These are phyloP conservation scores for Baudoinia panamericana DNA, from an alignment of 495 filamentous ascomycete genomes.

Conservation along the genomic window DNA sequence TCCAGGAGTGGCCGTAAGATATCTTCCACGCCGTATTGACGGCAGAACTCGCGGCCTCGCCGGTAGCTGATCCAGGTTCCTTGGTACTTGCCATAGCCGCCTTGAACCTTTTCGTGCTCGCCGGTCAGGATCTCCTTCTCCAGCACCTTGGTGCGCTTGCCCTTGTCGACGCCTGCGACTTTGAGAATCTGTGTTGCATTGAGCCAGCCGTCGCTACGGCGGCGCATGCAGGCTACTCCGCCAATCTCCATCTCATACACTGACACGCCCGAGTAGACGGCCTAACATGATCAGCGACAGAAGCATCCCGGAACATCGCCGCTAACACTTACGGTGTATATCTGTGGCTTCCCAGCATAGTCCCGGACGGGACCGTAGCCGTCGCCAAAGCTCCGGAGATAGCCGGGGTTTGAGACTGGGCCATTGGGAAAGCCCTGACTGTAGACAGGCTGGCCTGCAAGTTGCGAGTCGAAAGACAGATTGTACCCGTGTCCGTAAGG, in stretches of 20 bases:
- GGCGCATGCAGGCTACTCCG: constrained; percentile 80
- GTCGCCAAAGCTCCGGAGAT: constrained; percentile 17
- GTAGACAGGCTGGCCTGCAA: constrained; percentile 5
- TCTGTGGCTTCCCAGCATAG: constrained; percentile 20
- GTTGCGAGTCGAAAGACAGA: constrained; percentile 15
- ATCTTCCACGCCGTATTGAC: constrained; percentile 87
- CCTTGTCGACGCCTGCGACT: constrained; percentile 91
- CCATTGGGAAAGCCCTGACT: constrained; percentile 15
- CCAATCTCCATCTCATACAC: constrained; percentile 99
- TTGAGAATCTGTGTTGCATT: constrained; percentile 94
- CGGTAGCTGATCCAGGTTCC: constrained; percentile 95
- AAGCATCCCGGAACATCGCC: too few relatives aligned
- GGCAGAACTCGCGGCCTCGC: constrained; percentile 80
- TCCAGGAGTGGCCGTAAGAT: constrained; percentile 69
- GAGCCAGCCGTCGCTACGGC: constrained; percentile 80
- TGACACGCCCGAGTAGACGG: constrained; percentile 83
- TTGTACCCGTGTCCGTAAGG: constrained; percentile 13
- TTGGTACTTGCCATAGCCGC: constrained; percentile 96
- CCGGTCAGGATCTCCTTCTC: constrained; percentile 95
- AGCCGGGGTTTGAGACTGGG: constrained; percentile 11
- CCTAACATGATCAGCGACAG: constrained; percentile 46
- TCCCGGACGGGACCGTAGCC: constrained; percentile 3
- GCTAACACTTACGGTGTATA: constrained; percentile 23
- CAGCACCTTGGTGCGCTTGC: constrained; percentile 88
- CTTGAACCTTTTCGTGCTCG: constrained; percentile 96